Conservation (phyloP, 352 stramenopile species). For the Aphanomyces euteiches region DNA sequence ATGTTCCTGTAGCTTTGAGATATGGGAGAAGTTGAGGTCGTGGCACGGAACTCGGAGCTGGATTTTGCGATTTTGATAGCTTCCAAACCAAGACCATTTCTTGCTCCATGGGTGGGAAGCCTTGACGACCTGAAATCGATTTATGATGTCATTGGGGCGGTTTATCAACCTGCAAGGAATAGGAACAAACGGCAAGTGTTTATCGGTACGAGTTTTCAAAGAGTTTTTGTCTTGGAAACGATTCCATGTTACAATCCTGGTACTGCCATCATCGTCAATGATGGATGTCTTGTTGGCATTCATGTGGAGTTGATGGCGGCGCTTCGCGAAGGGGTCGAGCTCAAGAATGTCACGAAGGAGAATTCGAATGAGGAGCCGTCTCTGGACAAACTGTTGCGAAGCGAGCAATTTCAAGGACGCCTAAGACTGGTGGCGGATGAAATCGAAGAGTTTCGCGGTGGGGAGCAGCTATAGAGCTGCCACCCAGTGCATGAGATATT, state of each 20-base stretch:
- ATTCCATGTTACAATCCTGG: slow-evolving; percentile 25
- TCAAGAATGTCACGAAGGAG: slow-evolving; percentile 11
- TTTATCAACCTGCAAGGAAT: slow-evolving; percentile 33
- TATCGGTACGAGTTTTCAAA: slow-evolving; percentile 17
- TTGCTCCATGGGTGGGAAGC: slow-evolving; percentile 22
- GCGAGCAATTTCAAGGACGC: slow-evolving; percentile 3
- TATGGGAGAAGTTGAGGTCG: slow-evolving; percentile 30
- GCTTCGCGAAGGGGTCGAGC: slow-evolving; percentile 4
- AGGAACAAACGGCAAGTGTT: slow-evolving; percentile 19
- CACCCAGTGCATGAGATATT: too few species aligned
- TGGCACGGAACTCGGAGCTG: slow-evolving; percentile 28
- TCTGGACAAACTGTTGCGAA: slow-evolving; percentile 1
- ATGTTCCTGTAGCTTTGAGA: slow-evolving; percentile 31
- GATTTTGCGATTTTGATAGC: slow-evolving; percentile 31
- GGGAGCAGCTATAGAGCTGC: too few species aligned
- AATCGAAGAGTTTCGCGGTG: not conserved
- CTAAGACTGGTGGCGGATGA: not conserved
- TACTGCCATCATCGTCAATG: slow-evolving; percentile 3
- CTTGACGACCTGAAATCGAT: slow-evolving; percentile 26
- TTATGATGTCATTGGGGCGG: slow-evolving; percentile 28
- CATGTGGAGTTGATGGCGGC: not conserved
- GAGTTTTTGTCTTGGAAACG: slow-evolving; percentile 23
- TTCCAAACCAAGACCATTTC: slow-evolving; percentile 18
- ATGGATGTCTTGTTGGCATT: slow-evolving; percentile 34
- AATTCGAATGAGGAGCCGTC: slow-evolving; percentile 1